phyloP scores from a whole-genome alignment of 805 yeast genomes.

The Saturnispora dispora region DNA sequence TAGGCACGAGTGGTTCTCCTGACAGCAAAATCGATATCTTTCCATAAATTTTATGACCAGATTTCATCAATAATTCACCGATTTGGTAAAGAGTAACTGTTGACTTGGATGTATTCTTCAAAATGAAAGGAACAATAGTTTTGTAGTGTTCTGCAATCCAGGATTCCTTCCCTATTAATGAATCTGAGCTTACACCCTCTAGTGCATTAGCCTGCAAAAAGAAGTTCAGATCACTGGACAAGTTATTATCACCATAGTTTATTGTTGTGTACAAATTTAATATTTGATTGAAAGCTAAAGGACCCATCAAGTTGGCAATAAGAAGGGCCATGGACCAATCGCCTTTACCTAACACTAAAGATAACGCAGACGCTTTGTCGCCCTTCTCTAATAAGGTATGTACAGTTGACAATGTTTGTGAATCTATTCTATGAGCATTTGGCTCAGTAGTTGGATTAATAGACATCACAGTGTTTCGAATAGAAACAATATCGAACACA shows the following conservation, averaged over 20 bases:
- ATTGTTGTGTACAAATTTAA: conserved; percentile 31
- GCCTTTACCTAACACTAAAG: conserved; percentile 47
- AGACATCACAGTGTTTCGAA: conserved; percentile 13
- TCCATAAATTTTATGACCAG: conserved; percentile 32
- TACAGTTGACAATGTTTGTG: conserved; percentile 22
- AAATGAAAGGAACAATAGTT: conserved; percentile 24
- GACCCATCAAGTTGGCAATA: conserved; percentile 57
- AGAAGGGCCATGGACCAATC: conserved; percentile 76
- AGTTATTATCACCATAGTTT: conserved; percentile 16
- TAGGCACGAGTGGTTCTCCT: conserved; percentile 24
- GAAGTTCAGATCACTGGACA: conserved; percentile 23
- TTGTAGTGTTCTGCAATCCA: conserved; percentile 26
- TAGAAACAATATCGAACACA: conserved; percentile 14
- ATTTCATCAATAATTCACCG: conserved; percentile 28
- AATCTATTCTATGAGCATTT: conserved; percentile 22
- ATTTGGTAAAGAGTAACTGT: conserved; percentile 21
- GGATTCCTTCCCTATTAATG: conserved; percentile 18
- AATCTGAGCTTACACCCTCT: conserved; percentile 14
- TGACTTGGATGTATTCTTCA: conserved; percentile 21
- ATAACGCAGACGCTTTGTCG: conserved; percentile 55
- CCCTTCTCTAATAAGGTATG: conserved; percentile 47
- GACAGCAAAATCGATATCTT: conserved; percentile 30
- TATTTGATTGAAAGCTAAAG: conserved; percentile 36
- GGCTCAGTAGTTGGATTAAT: conserved; percentile 12
- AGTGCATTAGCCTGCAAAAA: conserved; percentile 20